phyloP scores from a whole-genome alignment of 768 basidiomycete species.

The Tulasnella sp. region DNA sequence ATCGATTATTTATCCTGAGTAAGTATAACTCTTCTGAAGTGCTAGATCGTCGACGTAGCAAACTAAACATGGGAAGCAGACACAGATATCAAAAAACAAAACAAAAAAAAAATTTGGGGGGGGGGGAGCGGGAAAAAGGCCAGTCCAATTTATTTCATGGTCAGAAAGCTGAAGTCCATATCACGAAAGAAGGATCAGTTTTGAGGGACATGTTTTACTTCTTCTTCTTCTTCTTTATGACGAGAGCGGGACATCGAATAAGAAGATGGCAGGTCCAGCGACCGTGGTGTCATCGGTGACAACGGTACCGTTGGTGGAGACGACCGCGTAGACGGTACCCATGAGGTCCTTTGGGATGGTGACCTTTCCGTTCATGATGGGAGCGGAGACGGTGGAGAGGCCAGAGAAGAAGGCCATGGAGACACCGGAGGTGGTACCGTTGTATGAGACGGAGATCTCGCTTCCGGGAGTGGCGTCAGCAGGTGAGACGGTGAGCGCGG shows the following conservation, averaged over 20 bases:
- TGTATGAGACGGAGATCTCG: conserved; percentile 25
- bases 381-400: conserved; percentile 32
- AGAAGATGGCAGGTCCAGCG: conserved; percentile 43
- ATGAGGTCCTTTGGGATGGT: conserved; percentile 33
- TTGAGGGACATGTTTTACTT: too few relatives aligned
- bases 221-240: too few relatives aligned
- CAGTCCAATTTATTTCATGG: too few relatives aligned
- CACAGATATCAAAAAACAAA: too few relatives aligned
- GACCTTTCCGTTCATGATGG: conserved; percentile 28
- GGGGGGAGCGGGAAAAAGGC: too few relatives aligned
- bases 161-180: too few relatives aligned
- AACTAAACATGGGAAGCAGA: too few relatives aligned
- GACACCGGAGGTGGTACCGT: conserved; percentile 31
- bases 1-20: too few relatives aligned
- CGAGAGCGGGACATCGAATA: conserved; percentile 22
- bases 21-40: too few relatives aligned
- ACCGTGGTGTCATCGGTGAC: conserved; percentile 38
- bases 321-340: conserved; percentile 43
- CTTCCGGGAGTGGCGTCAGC: conserved; percentile 24
- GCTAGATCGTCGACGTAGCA: too few relatives aligned
- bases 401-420: conserved; percentile 34
- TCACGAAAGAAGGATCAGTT: too few relatives aligned
- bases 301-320: conserved; percentile 31
- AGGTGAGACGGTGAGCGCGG: conserved; percentile 32
- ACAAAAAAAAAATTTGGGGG: too few relatives aligned